Percentiles rank a stretch among this genome's conserved stretches.
phyloP scores from a whole-genome alignment of 768 basidiomycete genomes.

The Asterophora parasitica region DNA sequence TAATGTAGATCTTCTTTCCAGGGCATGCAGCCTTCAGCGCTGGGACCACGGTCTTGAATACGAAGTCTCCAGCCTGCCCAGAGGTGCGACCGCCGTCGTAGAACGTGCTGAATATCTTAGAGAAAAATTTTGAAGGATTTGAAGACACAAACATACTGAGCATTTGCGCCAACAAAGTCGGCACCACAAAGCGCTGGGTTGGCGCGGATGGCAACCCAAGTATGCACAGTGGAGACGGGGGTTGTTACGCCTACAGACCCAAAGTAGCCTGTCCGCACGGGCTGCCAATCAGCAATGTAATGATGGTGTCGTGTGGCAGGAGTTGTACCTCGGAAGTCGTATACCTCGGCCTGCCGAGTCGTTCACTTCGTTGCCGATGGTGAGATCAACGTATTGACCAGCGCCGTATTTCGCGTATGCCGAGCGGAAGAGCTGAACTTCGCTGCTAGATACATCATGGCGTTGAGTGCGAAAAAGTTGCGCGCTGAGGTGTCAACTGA shows the following conservation, averaged over 20 bases:
- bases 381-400: conserved; percentile 28
- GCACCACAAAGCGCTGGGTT: conserved; percentile 29
- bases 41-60: conserved; percentile 35
- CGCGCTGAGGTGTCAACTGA: not conserved
- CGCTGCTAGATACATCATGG: conserved; percentile 25
- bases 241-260: conserved; percentile 27
- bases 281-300: not conserved
- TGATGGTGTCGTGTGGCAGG: not conserved
- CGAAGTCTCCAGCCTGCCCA: conserved; percentile 31
- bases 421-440: conserved; percentile 29
- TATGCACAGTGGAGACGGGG: conserved; percentile 35
- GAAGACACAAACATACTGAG: conserved; percentile 24
- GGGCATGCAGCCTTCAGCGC: too few species aligned
- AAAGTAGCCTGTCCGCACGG: conserved; percentile 23
- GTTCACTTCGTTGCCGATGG: conserved; percentile 34
- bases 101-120: conserved; percentile 26
- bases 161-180: conserved; percentile 36
- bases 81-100: conserved; percentile 29
- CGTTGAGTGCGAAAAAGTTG: not conserved
- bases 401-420: conserved; percentile 29
- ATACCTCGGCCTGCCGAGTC: conserved; percentile 27
- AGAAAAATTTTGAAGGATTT: too few species aligned
- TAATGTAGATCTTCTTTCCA: conserved; percentile 31
- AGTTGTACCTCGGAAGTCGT: conserved; percentile 27
- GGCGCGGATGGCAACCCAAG: conserved; percentile 30